Percentiles rank a stretch among this genome's conserved stretches.
phyloP scores from a whole-genome alignment of 768 basidiomycete genomes.

The Kwoniella sp. region DNA sequence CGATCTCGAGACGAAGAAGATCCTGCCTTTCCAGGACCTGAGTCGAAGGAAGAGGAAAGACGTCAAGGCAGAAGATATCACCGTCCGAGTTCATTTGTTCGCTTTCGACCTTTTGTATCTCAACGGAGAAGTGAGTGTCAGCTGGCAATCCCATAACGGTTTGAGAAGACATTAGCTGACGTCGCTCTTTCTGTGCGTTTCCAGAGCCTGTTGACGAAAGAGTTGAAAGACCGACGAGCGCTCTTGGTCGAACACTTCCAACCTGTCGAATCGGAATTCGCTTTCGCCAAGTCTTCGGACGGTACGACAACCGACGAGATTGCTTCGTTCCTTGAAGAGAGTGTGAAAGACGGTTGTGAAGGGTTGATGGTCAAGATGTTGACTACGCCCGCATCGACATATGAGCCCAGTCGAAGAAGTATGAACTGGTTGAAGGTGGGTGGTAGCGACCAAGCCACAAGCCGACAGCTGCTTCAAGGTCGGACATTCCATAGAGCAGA shows the following conservation, averaged over 20 bases:
- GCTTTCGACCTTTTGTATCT: slow-evolving; percentile 95
- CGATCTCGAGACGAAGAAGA: slow-evolving; percentile 75
- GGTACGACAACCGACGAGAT: slow-evolving; percentile 89
- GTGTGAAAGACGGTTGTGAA: slow-evolving; percentile 97
- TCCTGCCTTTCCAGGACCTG: slow-evolving; percentile 98
- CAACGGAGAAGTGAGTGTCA: slow-evolving; percentile 79
- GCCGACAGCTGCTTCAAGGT: too few relatives aligned
- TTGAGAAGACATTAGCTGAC: background rate
- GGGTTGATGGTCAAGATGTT: slow-evolving; percentile 99
- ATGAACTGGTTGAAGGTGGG: slow-evolving; percentile 96
- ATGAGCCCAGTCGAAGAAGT: slow-evolving; percentile 91
- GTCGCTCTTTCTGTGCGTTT: background rate
- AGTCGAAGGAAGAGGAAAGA: slow-evolving; percentile 94
- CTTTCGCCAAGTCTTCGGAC: slow-evolving; percentile 89
- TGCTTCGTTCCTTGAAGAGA: slow-evolving; percentile 89
- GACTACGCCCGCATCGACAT: slow-evolving; percentile 84
- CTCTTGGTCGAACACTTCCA: slow-evolving; percentile 78
- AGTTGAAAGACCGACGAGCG: slow-evolving; percentile 73
- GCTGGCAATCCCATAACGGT: background rate
- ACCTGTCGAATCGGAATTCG: slow-evolving; percentile 82
- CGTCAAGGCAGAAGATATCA: slow-evolving; percentile 95
- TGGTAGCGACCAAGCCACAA: too few relatives aligned
- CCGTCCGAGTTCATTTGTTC: slow-evolving; percentile 93
- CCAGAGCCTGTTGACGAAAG: slow-evolving; percentile 78
- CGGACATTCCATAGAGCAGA: too few relatives aligned